Percentiles rank a stretch among this genome's conserved stretches.
These are phyloP conservation scores for Dactylellina leptospora DNA, from an alignment of 2,329 filamentous ascomycete genomes.

Conservation along the genomic window DNA sequence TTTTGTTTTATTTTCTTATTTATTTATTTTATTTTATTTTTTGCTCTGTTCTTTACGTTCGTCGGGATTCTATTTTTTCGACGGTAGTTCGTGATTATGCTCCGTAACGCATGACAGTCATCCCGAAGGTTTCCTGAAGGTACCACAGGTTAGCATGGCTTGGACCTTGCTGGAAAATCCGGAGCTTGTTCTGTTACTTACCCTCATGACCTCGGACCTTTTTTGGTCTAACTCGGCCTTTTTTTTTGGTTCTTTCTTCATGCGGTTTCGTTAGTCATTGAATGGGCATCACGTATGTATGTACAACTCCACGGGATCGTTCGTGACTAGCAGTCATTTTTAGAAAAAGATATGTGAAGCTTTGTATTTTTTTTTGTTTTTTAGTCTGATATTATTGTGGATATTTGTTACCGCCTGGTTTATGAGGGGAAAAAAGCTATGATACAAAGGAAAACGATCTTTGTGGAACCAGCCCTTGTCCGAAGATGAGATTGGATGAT, in stretches of 20 bases:
- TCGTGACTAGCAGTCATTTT: too few species aligned
- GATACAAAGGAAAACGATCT: slow-evolving; percentile 37
- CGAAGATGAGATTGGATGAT: slow-evolving; percentile 20
- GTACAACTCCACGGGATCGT: too few species aligned
- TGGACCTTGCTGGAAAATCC: slow-evolving; percentile 23
- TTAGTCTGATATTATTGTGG: slow-evolving; percentile 19
- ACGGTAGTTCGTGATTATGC: slow-evolving; percentile 45
- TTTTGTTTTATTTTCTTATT: slow-evolving; percentile 4
- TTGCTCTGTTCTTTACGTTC: too few species aligned
- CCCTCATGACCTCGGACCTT: slow-evolving; percentile 36
- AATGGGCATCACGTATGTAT: not conserved
- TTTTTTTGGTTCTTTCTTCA: slow-evolving; percentile 3
- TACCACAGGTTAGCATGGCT: slow-evolving; percentile 47
- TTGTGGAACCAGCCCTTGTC: slow-evolving; percentile 47
- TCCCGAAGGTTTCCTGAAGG: slow-evolving; percentile 39
- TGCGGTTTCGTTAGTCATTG: not conserved
- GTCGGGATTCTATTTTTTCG: slow-evolving; percentile 15
- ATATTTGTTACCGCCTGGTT: slow-evolving; percentile 9
- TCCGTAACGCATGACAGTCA: slow-evolving; percentile 45
- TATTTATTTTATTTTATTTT: not conserved
- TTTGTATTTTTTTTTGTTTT: slow-evolving; percentile 5
- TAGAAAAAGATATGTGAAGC: not conserved
- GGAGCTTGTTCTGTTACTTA: not conserved
- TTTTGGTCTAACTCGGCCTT: slow-evolving; percentile 6
- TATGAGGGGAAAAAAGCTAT: slow-evolving; percentile 10